Evolutionary conservation across 2,329 filamentous ascomycete genomes (phyloP).

Genomic region (Coniochaeta sp.): DNA sequence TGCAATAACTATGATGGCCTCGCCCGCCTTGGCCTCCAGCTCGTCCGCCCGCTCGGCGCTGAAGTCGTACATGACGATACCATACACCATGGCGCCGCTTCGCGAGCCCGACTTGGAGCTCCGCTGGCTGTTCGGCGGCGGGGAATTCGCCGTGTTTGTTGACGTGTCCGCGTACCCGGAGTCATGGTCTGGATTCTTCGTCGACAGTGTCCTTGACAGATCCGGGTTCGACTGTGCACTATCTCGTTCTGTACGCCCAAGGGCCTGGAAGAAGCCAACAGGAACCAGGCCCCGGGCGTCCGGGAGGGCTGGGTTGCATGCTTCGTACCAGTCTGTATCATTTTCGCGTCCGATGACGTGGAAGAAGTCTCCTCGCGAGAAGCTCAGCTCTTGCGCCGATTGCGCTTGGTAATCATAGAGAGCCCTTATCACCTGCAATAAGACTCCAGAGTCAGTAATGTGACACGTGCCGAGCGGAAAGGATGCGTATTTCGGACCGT

Average conservation of each 20-base stretch:
- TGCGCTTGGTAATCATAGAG: constrained; percentile 86
- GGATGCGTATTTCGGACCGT: constrained; percentile 24
- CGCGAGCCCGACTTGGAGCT: constrained; percentile 43
- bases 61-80: constrained; percentile 96
- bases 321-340: constrained; percentile 95
- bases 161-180: constrained; percentile 72
- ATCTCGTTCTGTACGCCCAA: constrained; percentile 88
- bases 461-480: constrained; percentile 1
- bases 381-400: constrained; percentile 72
- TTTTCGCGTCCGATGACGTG: constrained; percentile 95
- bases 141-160: constrained; percentile 12
- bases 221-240: constrained; percentile 64
- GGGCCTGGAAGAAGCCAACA: constrained; percentile 84
- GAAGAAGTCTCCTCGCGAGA: constrained; percentile 94
- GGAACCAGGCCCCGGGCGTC: constrained; percentile 87
- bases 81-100: constrained; percentile 84
- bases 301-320: constrained; percentile 86
- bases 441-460: constrained; percentile 14
- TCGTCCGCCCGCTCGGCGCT: constrained; percentile 93
- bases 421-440: constrained; percentile 80
- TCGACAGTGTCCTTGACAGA: constrained; percentile 35
- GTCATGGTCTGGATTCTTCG: constrained; percentile 70
- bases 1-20: constrained; percentile 96
- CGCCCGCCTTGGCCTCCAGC: constrained; percentile 86
- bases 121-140: constrained; percentile 30